Evolutionary conservation across 495 filamentous ascomycete species (phyloP), one percentile per base, ranked within the genome.

Genomic region (Patellaria atrata): DNA sequence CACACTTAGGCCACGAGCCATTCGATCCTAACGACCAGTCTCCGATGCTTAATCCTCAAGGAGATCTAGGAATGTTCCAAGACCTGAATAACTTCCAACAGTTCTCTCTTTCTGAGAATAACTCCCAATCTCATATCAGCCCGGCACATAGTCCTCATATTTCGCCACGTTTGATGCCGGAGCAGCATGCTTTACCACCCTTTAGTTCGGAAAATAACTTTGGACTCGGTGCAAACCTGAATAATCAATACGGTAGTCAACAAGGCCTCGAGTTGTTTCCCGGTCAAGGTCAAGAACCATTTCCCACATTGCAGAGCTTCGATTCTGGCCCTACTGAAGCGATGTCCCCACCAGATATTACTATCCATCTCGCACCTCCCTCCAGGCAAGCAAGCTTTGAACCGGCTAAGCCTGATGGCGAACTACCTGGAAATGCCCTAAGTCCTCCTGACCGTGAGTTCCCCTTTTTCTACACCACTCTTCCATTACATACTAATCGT

Each of bases 261-360:
- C 63, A 61, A 35, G 59, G 45, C 46, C 56, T 59, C 28, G 73
- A 65, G 41, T 67, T 67, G 38, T 85, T 69, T 61, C 68, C 55
- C 22, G 60, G 40, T 54, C 60, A 48, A 6, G 33, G 39, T 4
- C 54, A 56, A 15, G 76, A 80, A 45, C 56, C 64, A 11, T 78
- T 77, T 47, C 72, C 70, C 3, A 50, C 60, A 19, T 52, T 72
- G 19, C 57, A 58, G 30, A 64, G 68, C 32, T 59, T 59, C 26
- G 77, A 79, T 28, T 70, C 79, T 45, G 71, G 71, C n/a, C 70
- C 75, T 41, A 70, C 72, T 7, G 75, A 77, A 22, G 73, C 80
- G 42, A 81, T 85, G 63, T 75, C 75, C 5, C 80, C 84, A 22
- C 83, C 83, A 0, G 80, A 84, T 26, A 94, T 97, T 53, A 89